Conservation (phyloP, 768 basidiomycete species). For the Galerina sulciceps region DNA sequence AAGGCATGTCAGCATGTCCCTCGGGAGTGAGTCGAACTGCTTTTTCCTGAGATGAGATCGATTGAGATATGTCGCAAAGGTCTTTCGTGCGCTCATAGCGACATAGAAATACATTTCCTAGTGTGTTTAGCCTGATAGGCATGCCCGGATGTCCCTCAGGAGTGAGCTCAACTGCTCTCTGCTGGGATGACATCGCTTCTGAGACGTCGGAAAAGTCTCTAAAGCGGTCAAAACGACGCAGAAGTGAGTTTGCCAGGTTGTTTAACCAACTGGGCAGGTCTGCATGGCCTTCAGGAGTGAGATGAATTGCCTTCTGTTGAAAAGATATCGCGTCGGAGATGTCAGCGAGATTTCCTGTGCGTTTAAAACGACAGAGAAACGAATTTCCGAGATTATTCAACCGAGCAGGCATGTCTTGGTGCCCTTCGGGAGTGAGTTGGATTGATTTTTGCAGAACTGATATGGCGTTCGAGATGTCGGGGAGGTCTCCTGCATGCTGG, state of each 20-base stretch:
- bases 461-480: background rate
- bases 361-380: too few relatives aligned
- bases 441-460: background rate
- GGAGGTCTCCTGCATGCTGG: background rate
- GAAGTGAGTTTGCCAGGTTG: constrained; percentile 12
- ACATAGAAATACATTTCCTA: background rate
- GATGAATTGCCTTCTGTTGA: background rate
- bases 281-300: background rate
- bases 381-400: too few relatives aligned
- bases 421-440: background rate
- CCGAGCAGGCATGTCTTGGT: background rate
- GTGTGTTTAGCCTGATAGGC: constrained; percentile 11
- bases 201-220: constrained; percentile 24
- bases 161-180: constrained; percentile 21
- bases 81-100: background rate
- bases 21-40: background rate
- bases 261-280: background rate
- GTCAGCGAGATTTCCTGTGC: background rate
- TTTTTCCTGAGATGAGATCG: background rate
- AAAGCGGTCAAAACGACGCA: constrained; percentile 19
- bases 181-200: constrained; percentile 20
- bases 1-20: background rate
- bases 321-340: constrained; percentile 1
- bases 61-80: background rate
- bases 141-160: constrained; percentile 18